Evolutionary conservation across 371 early-diverging fungal genomes (phyloP).

Genomic region (Apophysomyces trapeziformis): DNA sequence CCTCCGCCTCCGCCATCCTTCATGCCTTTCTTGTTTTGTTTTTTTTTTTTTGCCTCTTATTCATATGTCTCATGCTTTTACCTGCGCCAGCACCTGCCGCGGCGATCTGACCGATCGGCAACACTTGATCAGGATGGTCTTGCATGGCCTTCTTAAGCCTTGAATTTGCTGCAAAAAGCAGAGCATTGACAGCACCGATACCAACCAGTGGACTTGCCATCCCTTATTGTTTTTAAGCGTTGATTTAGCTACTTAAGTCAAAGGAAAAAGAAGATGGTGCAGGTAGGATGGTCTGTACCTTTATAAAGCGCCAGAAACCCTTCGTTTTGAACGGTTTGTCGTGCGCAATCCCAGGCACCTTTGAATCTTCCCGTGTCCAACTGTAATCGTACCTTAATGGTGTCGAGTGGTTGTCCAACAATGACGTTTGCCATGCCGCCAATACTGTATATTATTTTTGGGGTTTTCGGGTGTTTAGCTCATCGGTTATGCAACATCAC

Average conservation of each 20-base stretch:
- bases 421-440: conserved; percentile 56
- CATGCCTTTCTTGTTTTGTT: neutral
- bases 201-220: conserved; percentile 86
- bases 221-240: conserved; percentile 35
- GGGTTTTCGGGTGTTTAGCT: neutral
- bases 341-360: conserved; percentile 73
- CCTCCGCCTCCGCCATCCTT: neutral
- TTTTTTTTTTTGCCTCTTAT: neutral
- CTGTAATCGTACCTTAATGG: conserved; percentile 77
- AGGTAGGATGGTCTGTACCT: conserved; percentile 44
- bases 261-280: neutral
- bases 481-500: neutral
- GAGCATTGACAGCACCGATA: conserved; percentile 82
- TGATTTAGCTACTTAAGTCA: neutral
- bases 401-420: conserved; percentile 69
- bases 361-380: conserved; percentile 60
- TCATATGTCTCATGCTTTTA: conserved; percentile 11
- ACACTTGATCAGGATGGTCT: conserved; percentile 36
- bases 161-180: conserved; percentile 82
- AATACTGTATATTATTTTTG: conserved; percentile 23
- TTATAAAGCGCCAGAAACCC: conserved; percentile 79
- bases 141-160: conserved; percentile 58
- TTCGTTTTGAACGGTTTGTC: conserved; percentile 66
- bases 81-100: conserved; percentile 83
- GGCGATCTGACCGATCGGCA: conserved; percentile 67